phyloP scores from a whole-genome alignment of 192 early-diverging fungal species.

The Backusella westeae region DNA sequence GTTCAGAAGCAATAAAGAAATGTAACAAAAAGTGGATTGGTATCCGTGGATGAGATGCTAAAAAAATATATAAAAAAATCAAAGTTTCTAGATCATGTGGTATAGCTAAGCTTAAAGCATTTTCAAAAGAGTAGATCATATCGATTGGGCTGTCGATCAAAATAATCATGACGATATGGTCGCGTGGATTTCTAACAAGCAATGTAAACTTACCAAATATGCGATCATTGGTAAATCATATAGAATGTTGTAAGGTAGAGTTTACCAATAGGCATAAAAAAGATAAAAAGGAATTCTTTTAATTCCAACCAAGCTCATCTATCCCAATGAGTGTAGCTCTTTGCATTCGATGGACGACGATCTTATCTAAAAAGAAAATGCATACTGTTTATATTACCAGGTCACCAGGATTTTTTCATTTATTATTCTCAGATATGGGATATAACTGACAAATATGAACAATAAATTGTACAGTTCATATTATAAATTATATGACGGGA shows the following conservation, averaged over 20 bases:
- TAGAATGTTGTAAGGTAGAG: no score
- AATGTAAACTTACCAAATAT: neutral
- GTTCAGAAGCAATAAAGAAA: neutral
- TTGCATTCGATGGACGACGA: neutral
- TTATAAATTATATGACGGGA: no score
- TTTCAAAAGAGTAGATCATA: neutral
- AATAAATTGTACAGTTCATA: no score
- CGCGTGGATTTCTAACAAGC: neutral
- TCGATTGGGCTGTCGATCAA: constrained; percentile 3
- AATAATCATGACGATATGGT: neutral
- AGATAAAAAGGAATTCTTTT: neutral
- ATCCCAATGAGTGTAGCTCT: neutral
- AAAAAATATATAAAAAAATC: neutral
- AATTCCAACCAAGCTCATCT: neutral
- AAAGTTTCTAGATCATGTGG: neutral
- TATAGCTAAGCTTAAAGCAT: neutral
- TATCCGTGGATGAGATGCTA: neutral
- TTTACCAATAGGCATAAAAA: neutral
- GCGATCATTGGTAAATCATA: neutral
- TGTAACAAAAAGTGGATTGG: neutral
- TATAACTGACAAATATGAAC: no score
- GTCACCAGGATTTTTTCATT: no score
- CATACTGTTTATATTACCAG: neutral
- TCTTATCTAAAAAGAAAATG: neutral
- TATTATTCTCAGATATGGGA: no score